Conservation (phyloP, 2,329 filamentous ascomycete species). For the Cytospora schulzeri region DNA sequence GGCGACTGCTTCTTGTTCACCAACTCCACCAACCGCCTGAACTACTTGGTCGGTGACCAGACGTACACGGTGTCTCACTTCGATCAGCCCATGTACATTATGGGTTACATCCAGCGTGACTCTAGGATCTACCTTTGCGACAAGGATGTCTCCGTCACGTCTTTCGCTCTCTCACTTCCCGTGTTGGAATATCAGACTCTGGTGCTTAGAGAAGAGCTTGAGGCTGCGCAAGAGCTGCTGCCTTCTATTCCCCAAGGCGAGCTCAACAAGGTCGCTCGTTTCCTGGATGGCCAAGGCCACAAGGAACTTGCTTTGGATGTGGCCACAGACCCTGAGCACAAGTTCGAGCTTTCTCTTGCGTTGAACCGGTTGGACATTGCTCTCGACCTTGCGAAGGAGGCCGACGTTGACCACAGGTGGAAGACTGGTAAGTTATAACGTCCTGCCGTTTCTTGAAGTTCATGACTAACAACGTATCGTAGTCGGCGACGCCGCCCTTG, state of each 20-base stretch:
- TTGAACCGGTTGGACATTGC: conserved; percentile 85
- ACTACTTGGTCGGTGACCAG: conserved; percentile 97
- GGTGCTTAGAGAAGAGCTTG: conserved; percentile 90
- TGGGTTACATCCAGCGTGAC: conserved; percentile 94
- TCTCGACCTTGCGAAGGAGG: conserved; percentile 77
- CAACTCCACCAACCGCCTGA: conserved; percentile 92
- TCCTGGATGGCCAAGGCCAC: conserved; percentile 95
- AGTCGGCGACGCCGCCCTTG: conserved; percentile 87
- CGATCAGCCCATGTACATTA: conserved; percentile 90
- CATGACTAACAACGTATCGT: conserved; percentile 4
- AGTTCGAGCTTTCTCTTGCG: conserved; percentile 86
- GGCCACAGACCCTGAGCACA: conserved; percentile 92
- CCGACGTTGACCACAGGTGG: conserved; percentile 95
- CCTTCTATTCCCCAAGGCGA: conserved; percentile 85
- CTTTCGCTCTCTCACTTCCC: conserved; percentile 85
- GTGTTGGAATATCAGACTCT: conserved; percentile 97
- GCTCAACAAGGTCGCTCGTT: conserved; percentile 96
- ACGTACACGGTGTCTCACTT: conserved; percentile 98
- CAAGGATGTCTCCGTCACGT: conserved; percentile 91
- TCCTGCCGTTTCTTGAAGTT: no score
- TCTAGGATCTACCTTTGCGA: conserved; percentile 94
- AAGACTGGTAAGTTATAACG: conserved; percentile 59
- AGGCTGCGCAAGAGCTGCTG: conserved; percentile 83
- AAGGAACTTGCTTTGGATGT: conserved; percentile 95
- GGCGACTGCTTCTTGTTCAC: conserved; percentile 99